Conservation (phyloP, 2,329 filamentous ascomycete species). For the Rutstroemia sp. region DNA sequence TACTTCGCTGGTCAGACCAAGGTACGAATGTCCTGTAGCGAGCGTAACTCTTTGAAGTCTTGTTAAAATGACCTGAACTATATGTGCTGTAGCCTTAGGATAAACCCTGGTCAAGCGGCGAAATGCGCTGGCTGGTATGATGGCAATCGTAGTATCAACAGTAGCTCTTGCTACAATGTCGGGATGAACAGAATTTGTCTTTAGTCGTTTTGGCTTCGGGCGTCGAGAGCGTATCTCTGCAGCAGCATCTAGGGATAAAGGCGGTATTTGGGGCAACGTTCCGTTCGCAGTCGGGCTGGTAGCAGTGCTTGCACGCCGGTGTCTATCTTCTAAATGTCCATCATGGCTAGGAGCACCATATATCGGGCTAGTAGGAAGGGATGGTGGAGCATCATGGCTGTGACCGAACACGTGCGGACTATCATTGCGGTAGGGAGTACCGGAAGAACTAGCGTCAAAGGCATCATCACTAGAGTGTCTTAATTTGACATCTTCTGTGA, state of each 20-base stretch:
- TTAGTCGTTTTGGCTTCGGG: constrained; percentile 35
- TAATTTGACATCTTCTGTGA: constrained; percentile 89
- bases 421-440: constrained; percentile 16
- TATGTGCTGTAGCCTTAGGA: constrained; percentile 92
- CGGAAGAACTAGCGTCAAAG: constrained; percentile 28
- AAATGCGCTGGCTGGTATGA: constrained; percentile 95
- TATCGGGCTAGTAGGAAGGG: constrained; percentile 27
- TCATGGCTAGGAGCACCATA: constrained; percentile 23
- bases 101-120: constrained; percentile 87
- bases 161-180: constrained; percentile 96
- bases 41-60: constrained; percentile 91
- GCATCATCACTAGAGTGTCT: constrained; percentile 56
- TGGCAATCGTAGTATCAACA: constrained; percentile 94
- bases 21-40: constrained; percentile 87
- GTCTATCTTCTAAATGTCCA: constrained; percentile 49
- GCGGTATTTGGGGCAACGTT: constrained; percentile 58
- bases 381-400: constrained; percentile 27
- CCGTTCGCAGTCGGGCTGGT: constrained; percentile 30
- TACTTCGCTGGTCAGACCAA: constrained; percentile 87
- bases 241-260: constrained; percentile 58
- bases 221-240: constrained; percentile 21
- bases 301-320: constrained; percentile 24
- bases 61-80: constrained; percentile 94
- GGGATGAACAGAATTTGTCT: constrained; percentile 77
- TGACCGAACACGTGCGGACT: constrained; percentile 14